phyloP scores from a whole-genome alignment of 2,329 filamentous ascomycete species.

The Penicillium sp. region DNA sequence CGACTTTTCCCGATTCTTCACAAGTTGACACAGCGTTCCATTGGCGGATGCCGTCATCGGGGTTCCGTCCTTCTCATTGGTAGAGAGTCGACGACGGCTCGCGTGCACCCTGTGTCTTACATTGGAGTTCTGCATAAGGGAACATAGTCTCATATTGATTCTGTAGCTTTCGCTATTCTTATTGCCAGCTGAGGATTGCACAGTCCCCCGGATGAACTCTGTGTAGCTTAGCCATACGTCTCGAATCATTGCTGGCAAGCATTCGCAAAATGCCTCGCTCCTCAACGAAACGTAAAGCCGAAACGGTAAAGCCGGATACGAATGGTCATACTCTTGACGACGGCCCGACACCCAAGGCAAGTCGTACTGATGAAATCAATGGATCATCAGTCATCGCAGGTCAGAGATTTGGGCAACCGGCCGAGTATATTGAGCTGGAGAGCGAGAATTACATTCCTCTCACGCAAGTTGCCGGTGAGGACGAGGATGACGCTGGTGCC shows the following conservation, averaged over 20 bases:
- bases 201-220: too few species aligned
- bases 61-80: neutral
- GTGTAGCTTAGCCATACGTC: too few species aligned
- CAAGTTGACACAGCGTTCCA: neutral
- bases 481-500: conserved; percentile 36
- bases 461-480: conserved; percentile 23
- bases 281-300: conserved; percentile 12
- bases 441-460: conserved; percentile 18
- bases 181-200: neutral
- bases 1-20: neutral
- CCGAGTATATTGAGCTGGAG: conserved; percentile 26
- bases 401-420: conserved; percentile 25
- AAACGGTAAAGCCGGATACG: conserved; percentile 7
- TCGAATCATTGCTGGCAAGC: too few species aligned
- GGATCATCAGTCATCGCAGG: conserved; percentile 10
- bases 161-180: too few species aligned
- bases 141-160: neutral
- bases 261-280: conserved; percentile 5
- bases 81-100: neutral
- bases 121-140: neutral
- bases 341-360: conserved; percentile 5
- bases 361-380: neutral
- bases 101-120: neutral
- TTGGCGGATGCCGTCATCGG: neutral
- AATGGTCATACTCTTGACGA: conserved; percentile 1